Base-by-base conservation (phyloP, 1,284 basidiomycete species). In the Malassezia dermatis region DNA sequence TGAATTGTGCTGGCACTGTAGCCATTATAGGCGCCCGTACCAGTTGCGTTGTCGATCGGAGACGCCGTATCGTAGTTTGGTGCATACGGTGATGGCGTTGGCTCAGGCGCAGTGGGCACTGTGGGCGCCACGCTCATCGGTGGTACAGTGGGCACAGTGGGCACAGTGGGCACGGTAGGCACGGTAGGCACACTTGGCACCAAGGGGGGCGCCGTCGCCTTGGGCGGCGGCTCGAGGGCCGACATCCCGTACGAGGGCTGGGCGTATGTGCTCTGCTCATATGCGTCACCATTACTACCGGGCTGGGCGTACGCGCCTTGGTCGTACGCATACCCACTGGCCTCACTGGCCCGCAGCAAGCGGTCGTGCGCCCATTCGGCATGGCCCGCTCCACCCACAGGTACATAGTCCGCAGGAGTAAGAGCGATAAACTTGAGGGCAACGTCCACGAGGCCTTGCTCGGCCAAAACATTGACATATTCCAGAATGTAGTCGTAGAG, bases 401-500 rank as follows among this genome's bases (percentile, higher is more conserved):
- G 64, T 8, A 82, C 80, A 76, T 94, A 96, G 56, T 84, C 84
- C 13, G 78, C 68, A 1, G 94, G 93, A 0, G 85, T 89, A 65
- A 88, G 79, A 68, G 83, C 81, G 67, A 94, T 78, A 76, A 88
- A 94, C 51, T 80, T 79, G 34, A 86, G 81, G 0, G 90, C 93
- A 53, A 90, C 83, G 61, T 84, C 81, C 48, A 93, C 78, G 27
- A 94, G 80, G 41, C 91, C 91, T 71, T 98, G 93, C 0, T 86
- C 82, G 8, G 88, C 86, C 28, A 98, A 80, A 56, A 95, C 77
- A 65, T 94, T 88, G 11, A 93, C 89, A 69, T 98, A 98, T 77
- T 96, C 93, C 70, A 87, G 84, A 78, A 94, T 95, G 28, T 86
- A 82, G 73, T 95, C 90, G 75, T 98, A 96, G 43, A 98, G 78